Evolutionary conservation across 2,329 filamentous ascomycete genomes (phyloP).

Genomic region (Penicillium oxalicum): DNA sequence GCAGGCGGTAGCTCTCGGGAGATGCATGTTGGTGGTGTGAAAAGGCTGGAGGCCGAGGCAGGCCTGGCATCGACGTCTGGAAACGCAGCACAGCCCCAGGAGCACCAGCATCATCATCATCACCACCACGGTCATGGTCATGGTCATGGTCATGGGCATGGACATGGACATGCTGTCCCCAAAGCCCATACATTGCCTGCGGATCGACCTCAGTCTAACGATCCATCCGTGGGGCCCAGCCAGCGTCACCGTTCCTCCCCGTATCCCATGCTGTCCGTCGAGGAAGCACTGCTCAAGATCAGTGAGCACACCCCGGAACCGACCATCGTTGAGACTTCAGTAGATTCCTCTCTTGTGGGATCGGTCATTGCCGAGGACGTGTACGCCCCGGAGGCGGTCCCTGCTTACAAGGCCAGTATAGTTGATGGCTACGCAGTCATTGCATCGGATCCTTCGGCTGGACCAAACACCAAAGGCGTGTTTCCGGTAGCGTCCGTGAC

Average conservation of each 20-base stretch:
- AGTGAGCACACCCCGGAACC: constrained; percentile 64
- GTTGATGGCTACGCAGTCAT: constrained; percentile 93
- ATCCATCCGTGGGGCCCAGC: constrained; percentile 54
- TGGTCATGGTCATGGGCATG: constrained; percentile 50
- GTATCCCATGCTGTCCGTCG: constrained; percentile 84
- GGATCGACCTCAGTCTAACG: constrained; percentile 53
- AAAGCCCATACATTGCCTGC: constrained; percentile 66
- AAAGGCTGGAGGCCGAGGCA: constrained; percentile 78
- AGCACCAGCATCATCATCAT: constrained; percentile 16
- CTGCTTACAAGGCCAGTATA: constrained; percentile 90
- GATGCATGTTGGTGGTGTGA: constrained; percentile 73
- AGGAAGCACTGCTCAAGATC: constrained; percentile 71
- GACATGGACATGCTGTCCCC: constrained; percentile 57
- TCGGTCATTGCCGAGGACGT: constrained; percentile 79
- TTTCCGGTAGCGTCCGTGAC: constrained; percentile 85
- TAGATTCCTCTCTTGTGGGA: constrained; percentile 63
- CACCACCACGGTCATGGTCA: constrained; percentile 41
- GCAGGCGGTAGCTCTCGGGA: constrained; percentile 73
- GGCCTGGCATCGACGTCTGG: constrained; percentile 45
- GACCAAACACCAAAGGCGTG: constrained; percentile 61
- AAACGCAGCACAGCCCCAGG: background rate
- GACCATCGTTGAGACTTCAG: constrained; percentile 51
- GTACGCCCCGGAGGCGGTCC: constrained; percentile 72
- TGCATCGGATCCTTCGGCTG: constrained; percentile 46
- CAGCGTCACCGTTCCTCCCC: constrained; percentile 77